These are phyloP conservation scores for Cornus suecica DNA, from an alignment of 148 eudicot species.

Conservation along the genomic window DNA sequence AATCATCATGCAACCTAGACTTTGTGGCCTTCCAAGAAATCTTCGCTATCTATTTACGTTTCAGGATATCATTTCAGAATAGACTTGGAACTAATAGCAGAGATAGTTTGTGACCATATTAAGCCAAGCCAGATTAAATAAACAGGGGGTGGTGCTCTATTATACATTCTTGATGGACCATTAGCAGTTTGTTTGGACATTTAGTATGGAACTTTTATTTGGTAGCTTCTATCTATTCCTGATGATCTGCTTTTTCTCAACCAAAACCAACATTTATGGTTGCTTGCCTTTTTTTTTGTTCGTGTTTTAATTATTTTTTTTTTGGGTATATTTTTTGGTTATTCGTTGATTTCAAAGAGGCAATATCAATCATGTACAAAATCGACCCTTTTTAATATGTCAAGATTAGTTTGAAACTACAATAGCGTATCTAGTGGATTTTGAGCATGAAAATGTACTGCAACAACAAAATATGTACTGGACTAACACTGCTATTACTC, in stretches of 20 bases:
- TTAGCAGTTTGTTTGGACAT: background rate
- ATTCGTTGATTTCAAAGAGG: too few relatives aligned
- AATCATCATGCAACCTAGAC: background rate
- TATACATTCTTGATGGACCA: background rate
- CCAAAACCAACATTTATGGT: too few relatives aligned
- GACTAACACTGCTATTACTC: too few relatives aligned
- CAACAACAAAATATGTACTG: too few relatives aligned
- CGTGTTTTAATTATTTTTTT: too few relatives aligned
- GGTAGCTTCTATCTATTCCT: background rate
- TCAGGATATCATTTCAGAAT: background rate
- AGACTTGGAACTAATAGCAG: background rate
- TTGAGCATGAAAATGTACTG: too few relatives aligned
- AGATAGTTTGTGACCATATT: background rate
- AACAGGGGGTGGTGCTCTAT: background rate
- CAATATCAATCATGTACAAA: too few relatives aligned
- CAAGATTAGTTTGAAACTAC: background rate
- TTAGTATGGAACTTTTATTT: background rate
- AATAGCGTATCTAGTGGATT: too few relatives aligned
- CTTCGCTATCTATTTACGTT: background rate
- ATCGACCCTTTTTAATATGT: too few relatives aligned
- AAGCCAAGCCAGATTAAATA: background rate
- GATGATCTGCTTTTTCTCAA: background rate
- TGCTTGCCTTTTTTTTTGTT: too few relatives aligned
- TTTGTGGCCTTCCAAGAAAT: background rate
- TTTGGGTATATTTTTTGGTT: too few relatives aligned